Base-by-base conservation (phyloP, 345 rosid genomes). In the Psidium guajava region DNA sequence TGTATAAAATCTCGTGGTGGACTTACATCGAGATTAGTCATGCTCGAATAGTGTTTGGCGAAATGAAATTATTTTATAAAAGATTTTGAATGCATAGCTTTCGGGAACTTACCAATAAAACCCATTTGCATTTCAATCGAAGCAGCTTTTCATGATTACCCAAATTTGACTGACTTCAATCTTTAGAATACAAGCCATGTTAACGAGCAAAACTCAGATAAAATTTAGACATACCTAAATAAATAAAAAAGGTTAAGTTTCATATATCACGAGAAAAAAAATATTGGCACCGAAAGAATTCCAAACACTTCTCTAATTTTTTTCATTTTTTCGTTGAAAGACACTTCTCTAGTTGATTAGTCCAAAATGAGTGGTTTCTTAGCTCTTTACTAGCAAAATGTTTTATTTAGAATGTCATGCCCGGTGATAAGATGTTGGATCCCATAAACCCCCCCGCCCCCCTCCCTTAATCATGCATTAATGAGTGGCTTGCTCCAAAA, bases 81-180 rank as follows among this genome's bases (percentile, higher is more conserved):
- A 28, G 16, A 64, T 28, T 28, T 8, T 2, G 2, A 1, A 16
- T 16, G 32, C 1, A 64, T 0, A 64, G 32, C 22, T 28, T 64
- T 0, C 1, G 1, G 6, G 75, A 6, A 21, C 42, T 3, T 0
- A 8, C 11, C 24, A 1, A 32, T 8, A 18, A 64, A 69, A 69
- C 24, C 25, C 47, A 32, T 36, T 36, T 32, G 8, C 47, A 69
- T 69, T 69, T 64, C 16, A 69, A 13, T 8, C 1, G 0, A 9
- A 18, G 12, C 25, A 0, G 5, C 3, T 69, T 69, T 36, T 18
- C 20, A 40, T 69, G 9, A 21, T 40, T 18, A 8, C 25, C 11
- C 7, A 69, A 18, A 69, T 8, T 16, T 10, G 21, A 2, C 32
- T 32, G 32, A 32, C 12, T 42, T 18, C 24, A 4, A 69, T 69